Conservation (phyloP, 768 basidiomycete genomes). For the Lactifluus echinatus region DNA sequence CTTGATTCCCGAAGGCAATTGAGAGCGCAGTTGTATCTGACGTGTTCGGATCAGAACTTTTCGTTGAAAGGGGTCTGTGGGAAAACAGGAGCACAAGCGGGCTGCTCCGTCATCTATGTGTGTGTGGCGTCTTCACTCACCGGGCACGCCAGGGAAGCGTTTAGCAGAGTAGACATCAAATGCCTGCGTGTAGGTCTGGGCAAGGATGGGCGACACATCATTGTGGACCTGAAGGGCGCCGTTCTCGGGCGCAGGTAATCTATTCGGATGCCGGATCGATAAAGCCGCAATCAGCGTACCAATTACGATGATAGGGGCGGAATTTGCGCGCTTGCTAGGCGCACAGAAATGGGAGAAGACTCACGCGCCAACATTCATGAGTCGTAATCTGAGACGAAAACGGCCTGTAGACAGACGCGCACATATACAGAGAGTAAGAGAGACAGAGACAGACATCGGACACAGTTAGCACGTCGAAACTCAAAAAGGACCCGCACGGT, state of each 20-base stretch:
- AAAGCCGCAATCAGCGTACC: background rate
- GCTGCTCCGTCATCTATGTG: too few relatives aligned
- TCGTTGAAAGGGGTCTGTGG: background rate
- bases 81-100: too few relatives aligned
- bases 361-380: constrained; percentile 90
- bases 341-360: constrained; percentile 30
- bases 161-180: constrained; percentile 91
- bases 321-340: background rate
- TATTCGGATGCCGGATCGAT: background rate
- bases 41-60: constrained; percentile 3
- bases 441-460: too few relatives aligned
- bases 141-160: constrained; percentile 90
- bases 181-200: constrained; percentile 73
- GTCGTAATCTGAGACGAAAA: constrained; percentile 77
- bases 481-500: background rate
- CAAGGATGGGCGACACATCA: constrained; percentile 65
- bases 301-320: background rate
- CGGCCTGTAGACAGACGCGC: constrained; percentile 41
- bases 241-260: constrained; percentile 56
- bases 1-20: constrained; percentile 83
- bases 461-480: constrained; percentile 12
- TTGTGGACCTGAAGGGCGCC: constrained; percentile 60
- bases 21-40: constrained; percentile 84
- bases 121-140: constrained; percentile 32
- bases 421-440: too few relatives aligned